phyloP scores from a whole-genome alignment of 2,329 filamentous ascomycete species.

The Pseudocercospora vitis region DNA sequence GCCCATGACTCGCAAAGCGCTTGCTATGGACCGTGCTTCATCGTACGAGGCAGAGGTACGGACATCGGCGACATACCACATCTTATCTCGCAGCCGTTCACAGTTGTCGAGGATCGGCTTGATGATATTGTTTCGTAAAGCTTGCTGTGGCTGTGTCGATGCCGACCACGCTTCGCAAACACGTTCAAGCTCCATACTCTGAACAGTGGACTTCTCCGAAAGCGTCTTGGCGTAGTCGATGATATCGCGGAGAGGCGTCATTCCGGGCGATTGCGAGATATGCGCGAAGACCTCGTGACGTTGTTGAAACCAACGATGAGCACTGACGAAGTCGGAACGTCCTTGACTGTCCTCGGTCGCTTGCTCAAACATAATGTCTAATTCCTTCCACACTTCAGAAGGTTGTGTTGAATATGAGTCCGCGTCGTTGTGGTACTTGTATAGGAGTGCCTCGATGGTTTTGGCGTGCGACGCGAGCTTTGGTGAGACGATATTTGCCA shows the following conservation, averaged over 20 bases:
- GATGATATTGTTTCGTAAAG: constrained; percentile 13
- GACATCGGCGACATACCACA: constrained; percentile 98
- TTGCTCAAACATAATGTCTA: constrained; percentile 61
- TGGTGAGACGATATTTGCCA: neutral
- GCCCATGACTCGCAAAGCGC: constrained; percentile 89
- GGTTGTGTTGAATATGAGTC: neutral
- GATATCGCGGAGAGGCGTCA: constrained; percentile 10
- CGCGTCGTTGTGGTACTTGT: constrained; percentile 3
- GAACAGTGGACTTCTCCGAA: constrained; percentile 13
- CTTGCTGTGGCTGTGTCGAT: constrained; percentile 7
- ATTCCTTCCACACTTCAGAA: constrained; percentile 5
- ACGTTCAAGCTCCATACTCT: constrained; percentile 10
- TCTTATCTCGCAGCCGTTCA: constrained; percentile 69
- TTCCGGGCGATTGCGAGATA: constrained; percentile 9
- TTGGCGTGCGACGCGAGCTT: constrained; percentile 5
- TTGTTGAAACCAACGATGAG: constrained; percentile 61
- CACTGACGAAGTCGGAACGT: constrained; percentile 77
- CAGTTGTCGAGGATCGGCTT: constrained; percentile 16
- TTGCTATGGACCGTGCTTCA: constrained; percentile 79
- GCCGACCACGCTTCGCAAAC: constrained; percentile 20
- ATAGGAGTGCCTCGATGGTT: constrained; percentile 12
- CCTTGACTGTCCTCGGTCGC: constrained; percentile 75
- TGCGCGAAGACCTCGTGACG: constrained; percentile 21
- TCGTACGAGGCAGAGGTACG: constrained; percentile 86
- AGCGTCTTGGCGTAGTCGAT: constrained; percentile 15